Percentiles rank a stretch among this genome's conserved stretches.
Conservation (phyloP, 2,329 filamentous ascomycete genomes). For the Colletotrichum sp. region DNA sequence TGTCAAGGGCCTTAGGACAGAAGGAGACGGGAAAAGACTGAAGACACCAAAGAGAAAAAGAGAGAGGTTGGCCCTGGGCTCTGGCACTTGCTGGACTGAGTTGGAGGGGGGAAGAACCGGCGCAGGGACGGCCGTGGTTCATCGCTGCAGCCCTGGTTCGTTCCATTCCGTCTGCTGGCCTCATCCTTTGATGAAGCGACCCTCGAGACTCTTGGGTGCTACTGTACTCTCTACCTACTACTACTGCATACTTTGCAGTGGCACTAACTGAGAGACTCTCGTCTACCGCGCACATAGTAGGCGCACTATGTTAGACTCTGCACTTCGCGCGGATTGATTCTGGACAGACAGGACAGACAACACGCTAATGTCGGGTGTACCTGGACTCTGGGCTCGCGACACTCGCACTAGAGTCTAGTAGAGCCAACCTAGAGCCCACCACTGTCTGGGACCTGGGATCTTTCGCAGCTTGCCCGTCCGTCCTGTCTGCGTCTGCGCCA, state of each 20-base stretch:
- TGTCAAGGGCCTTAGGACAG: background rate
- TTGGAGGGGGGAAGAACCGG: background rate
- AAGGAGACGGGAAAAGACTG: background rate
- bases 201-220: background rate
- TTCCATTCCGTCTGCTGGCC: background rate
- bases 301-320: background rate
- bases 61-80: background rate
- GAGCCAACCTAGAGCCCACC: background rate
- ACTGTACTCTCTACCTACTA: background rate
- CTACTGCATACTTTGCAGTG: background rate
- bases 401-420: background rate
- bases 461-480: background rate
- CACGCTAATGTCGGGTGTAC: background rate
- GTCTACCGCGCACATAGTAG: background rate
- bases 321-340: background rate
- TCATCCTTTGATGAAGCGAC: background rate
- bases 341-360: background rate
- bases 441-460: background rate
- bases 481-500: background rate
- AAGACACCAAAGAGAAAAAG: background rate
- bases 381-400: background rate
- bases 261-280: background rate
- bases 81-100: background rate
- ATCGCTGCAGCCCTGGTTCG: background rate
- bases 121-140: conserved; percentile 9